Conservation (phyloP, 2,329 filamentous ascomycete species). For the Ceratocystis harringtonii region DNA sequence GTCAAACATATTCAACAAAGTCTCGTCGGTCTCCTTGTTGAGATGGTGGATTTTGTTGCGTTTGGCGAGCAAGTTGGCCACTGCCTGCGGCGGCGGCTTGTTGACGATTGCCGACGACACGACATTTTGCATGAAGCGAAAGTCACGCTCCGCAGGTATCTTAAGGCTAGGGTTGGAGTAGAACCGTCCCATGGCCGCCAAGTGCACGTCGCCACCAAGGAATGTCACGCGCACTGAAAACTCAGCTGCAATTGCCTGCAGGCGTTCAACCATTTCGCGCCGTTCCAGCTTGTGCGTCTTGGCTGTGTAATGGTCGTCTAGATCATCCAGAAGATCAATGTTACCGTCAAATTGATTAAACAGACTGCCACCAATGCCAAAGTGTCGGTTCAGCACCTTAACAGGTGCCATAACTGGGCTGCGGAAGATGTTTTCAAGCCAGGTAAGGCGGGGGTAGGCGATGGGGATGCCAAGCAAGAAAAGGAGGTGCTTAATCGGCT, state of each 20-base stretch:
- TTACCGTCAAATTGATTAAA: conserved; percentile 94
- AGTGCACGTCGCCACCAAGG: conserved; percentile 82
- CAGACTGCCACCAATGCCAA: conserved; percentile 67
- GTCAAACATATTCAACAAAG: conserved; percentile 82
- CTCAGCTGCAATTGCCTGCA: conserved; percentile 71
- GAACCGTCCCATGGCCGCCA: conserved; percentile 85
- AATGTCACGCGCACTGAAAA: conserved; percentile 86
- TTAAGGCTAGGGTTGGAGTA: conserved; percentile 75
- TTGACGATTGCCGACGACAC: conserved; percentile 93
- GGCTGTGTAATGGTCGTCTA: conserved; percentile 94
- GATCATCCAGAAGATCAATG: conserved; percentile 79
- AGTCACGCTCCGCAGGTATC: conserved; percentile 65
- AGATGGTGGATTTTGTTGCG: conserved; percentile 71
- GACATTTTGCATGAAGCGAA: conserved; percentile 89
- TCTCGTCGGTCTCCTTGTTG: conserved; percentile 67
- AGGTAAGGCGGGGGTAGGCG: conserved; percentile 82
- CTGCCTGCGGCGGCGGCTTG: conserved; percentile 71
- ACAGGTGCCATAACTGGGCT: conserved; percentile 79
- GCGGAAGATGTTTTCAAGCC: conserved; percentile 82
- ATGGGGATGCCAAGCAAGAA: conserved; percentile 77
- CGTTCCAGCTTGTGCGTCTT: conserved; percentile 84
- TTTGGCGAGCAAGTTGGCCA: conserved; percentile 80
- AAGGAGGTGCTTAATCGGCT: conserved; percentile 77
- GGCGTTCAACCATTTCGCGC: conserved; percentile 56
- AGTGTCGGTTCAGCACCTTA: conserved; percentile 78